Evolutionary conservation across 352 stramenopile species (phyloP).

Genomic region (Saprolegnia parasitica): DNA sequence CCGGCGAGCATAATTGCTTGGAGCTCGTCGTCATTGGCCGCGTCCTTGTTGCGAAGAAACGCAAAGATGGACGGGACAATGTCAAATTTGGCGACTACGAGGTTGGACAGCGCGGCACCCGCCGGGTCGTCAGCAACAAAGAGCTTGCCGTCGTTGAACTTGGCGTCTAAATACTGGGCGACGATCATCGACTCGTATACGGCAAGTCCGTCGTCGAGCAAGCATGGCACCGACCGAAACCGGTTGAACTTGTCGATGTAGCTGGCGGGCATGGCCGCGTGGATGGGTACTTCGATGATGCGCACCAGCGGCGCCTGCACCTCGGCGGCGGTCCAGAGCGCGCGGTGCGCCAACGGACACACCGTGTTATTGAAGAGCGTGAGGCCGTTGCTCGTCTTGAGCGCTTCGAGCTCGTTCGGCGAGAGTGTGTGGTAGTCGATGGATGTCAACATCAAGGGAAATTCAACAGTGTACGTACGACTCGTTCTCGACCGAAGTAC

Average conservation of each 20-base stretch:
- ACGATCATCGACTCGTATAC: conserved; percentile 26
- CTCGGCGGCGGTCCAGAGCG: conserved; percentile 26
- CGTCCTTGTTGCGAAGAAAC: conserved; percentile 17
- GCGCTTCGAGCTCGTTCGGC: not conserved
- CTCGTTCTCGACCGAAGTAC: too few species aligned
- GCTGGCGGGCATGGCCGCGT: conserved; percentile 8
- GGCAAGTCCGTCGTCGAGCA: conserved; percentile 9
- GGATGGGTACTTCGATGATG: conserved; percentile 14
- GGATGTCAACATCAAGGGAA: not conserved
- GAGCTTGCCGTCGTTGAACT: conserved; percentile 22
- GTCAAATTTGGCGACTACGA: conserved; percentile 14
- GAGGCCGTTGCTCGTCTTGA: not conserved
- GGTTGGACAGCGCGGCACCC: not conserved
- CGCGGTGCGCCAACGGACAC: conserved; percentile 24
- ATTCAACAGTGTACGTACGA: not conserved
- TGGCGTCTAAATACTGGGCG: conserved; percentile 23
- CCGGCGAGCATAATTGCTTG: not conserved
- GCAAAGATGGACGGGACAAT: conserved; percentile 1
- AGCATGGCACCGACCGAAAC: conserved; percentile 14
- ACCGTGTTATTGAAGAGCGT: conserved; percentile 25
- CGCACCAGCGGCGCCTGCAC: conserved; percentile 15
- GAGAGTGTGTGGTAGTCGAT: conserved; percentile 12
- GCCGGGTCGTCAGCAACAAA: not conserved
- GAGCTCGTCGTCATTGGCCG: conserved; percentile 9
- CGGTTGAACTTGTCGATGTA: conserved; percentile 27